Evolutionary conservation across 179 eudicot species (phyloP).

Genomic region (Spergularia azorica): DNA sequence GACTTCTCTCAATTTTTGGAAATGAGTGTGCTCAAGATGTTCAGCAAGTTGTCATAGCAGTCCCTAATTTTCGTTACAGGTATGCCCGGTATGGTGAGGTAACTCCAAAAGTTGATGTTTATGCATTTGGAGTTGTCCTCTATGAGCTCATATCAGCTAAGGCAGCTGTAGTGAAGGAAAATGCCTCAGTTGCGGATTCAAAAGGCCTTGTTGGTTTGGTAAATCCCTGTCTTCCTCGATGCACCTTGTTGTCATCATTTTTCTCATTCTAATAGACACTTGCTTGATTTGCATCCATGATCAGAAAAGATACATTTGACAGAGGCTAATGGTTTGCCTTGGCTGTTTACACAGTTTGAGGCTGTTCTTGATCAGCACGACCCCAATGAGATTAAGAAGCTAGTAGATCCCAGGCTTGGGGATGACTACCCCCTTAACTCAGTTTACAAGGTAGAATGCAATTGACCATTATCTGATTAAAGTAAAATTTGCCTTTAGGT

Average conservation of each 20-base stretch:
- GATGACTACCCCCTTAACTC: conserved; percentile 48
- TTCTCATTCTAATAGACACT: too few species aligned
- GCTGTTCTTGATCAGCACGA: conserved; percentile 39
- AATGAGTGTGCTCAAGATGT: not conserved
- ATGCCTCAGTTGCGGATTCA: conserved; percentile 29
- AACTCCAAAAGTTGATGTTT: conserved; percentile 54
- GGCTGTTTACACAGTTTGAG: conserved; percentile 44
- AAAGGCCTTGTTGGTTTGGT: conserved; percentile 49
- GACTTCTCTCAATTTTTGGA: not conserved
- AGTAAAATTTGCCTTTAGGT: not conserved
- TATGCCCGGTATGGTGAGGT: conserved; percentile 50
- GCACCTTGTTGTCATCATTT: not conserved
- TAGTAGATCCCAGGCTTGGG: conserved; percentile 63
- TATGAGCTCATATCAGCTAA: conserved; percentile 58
- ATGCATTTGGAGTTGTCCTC: conserved; percentile 60
- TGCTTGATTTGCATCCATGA: not conserved
- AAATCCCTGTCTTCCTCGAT: not conserved
- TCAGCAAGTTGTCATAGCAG: not conserved
- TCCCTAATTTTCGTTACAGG: conserved; percentile 23
- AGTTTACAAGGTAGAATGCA: conserved; percentile 40
- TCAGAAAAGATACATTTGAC: not conserved
- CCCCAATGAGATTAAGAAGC: conserved; percentile 40
- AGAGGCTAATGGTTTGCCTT: conserved; percentile 16
- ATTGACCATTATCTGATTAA: not conserved
- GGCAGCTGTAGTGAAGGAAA: conserved; percentile 44